phyloP scores from a whole-genome alignment of 352 stramenopile species.

The Phytophthora idaei region DNA sequence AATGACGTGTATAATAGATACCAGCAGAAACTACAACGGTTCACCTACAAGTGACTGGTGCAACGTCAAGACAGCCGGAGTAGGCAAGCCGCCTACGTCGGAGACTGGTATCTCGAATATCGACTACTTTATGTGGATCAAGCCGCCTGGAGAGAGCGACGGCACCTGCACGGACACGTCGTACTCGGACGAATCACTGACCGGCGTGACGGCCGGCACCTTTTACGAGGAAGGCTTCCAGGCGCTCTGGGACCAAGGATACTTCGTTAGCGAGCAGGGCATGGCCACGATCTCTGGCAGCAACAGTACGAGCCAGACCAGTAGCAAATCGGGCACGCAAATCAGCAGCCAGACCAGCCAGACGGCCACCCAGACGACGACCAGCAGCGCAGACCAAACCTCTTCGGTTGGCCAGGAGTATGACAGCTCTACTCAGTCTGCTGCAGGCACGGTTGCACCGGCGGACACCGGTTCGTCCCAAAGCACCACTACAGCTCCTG shows the following conservation, averaged over 20 bases:
- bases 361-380: conserved; percentile 9
- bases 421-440: conserved; percentile 22
- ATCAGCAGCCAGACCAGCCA: conserved; percentile 14
- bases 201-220: conserved; percentile 47
- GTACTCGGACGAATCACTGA: conserved; percentile 35
- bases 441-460: conserved; percentile 24
- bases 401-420: conserved; percentile 16
- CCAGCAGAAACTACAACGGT: conserved; percentile 61
- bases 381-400: conserved; percentile 18
- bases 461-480: conserved; percentile 17
- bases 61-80: conserved; percentile 64
- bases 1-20: conserved; percentile 68
- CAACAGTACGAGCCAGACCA: conserved; percentile 20
- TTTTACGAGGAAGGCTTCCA: conserved; percentile 68
- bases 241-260: conserved; percentile 70
- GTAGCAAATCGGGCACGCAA: conserved; percentile 3
- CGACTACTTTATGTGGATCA: conserved; percentile 79
- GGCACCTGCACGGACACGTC: conserved; percentile 51
- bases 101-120: conserved; percentile 55
- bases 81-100: conserved; percentile 55
- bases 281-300: conserved; percentile 31
- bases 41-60: conserved; percentile 62
- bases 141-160: conserved; percentile 68
- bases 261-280: conserved; percentile 52
- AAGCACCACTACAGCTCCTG: conserved; percentile 13